Evolutionary conservation across 441 rosid species (phyloP).

Genomic region (Syzygium malaccense): DNA sequence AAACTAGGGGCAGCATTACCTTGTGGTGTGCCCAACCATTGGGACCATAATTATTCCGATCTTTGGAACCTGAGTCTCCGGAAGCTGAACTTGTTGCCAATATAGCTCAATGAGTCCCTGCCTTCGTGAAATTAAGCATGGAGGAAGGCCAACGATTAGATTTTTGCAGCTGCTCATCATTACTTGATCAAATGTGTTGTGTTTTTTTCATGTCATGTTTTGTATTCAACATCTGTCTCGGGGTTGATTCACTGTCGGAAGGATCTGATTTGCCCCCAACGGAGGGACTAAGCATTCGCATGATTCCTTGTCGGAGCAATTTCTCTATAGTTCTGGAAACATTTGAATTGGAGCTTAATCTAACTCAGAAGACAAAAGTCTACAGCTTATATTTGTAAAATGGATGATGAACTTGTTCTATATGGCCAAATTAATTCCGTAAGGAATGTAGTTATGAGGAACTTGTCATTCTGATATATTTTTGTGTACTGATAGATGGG

Average conservation of each 20-base stretch:
- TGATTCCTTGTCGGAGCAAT: neutral
- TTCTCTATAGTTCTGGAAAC: neutral
- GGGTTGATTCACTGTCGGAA: neutral
- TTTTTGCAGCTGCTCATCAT: neutral
- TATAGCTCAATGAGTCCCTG: neutral
- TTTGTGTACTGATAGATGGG: neutral
- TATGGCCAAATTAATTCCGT: neutral
- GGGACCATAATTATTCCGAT: neutral
- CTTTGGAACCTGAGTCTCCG: neutral
- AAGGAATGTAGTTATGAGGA: neutral
- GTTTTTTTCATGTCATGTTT: neutral
- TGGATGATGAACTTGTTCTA: neutral
- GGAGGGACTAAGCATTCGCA: neutral
- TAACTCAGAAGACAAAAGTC: neutral
- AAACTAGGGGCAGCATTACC: neutral
- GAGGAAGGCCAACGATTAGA: neutral
- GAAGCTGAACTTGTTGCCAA: neutral
- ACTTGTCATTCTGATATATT: neutral
- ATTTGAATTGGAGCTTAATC: neutral
- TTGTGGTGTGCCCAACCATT: neutral
- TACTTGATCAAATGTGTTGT: neutral
- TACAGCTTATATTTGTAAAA: neutral
- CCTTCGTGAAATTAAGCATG: neutral
- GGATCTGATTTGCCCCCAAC: neutral
- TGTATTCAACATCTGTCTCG: neutral